phyloP scores from a whole-genome alignment of 2,329 filamentous ascomycete species.

The Penicillium concentricum region DNA sequence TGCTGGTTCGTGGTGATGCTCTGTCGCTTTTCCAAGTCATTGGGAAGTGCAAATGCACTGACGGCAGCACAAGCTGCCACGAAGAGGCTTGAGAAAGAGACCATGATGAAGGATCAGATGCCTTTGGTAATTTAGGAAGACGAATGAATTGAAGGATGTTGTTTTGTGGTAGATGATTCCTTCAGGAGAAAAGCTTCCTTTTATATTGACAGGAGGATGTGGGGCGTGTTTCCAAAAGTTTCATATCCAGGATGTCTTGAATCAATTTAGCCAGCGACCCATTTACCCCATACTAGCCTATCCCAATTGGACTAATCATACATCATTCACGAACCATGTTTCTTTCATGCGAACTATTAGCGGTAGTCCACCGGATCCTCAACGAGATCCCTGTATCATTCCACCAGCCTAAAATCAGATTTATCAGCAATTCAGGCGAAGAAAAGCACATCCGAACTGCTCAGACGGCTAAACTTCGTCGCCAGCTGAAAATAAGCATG shows the following conservation, averaged over 20 bases:
- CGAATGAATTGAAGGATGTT: not conserved
- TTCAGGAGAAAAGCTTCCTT: not conserved
- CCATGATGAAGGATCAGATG: constrained; percentile 20
- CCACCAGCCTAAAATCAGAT: not conserved
- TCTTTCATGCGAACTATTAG: not conserved
- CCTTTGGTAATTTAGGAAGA: not conserved
- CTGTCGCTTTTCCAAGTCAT: constrained; percentile 16
- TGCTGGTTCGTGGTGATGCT: constrained; percentile 27
- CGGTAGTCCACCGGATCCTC: not conserved
- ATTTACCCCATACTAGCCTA: not conserved
- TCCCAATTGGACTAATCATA: not conserved
- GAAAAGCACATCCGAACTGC: no score
- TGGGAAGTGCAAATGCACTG: constrained; percentile 25
- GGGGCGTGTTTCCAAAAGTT: constrained; percentile 1
- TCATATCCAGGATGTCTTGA: not conserved
- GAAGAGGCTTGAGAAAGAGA: constrained; percentile 27
- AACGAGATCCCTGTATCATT: no score
- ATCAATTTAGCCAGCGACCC: constrained; percentile 4
- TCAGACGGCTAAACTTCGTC: not conserved
- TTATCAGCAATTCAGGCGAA: not conserved
- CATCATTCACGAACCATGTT: not conserved
- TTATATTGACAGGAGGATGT: constrained; percentile 3
- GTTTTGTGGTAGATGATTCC: not conserved
- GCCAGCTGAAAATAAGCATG: not conserved
- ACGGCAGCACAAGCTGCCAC: constrained; percentile 22